phyloP scores from a whole-genome alignment of 2,329 filamentous ascomycete genomes.

The Elsinoe necatrix region DNA sequence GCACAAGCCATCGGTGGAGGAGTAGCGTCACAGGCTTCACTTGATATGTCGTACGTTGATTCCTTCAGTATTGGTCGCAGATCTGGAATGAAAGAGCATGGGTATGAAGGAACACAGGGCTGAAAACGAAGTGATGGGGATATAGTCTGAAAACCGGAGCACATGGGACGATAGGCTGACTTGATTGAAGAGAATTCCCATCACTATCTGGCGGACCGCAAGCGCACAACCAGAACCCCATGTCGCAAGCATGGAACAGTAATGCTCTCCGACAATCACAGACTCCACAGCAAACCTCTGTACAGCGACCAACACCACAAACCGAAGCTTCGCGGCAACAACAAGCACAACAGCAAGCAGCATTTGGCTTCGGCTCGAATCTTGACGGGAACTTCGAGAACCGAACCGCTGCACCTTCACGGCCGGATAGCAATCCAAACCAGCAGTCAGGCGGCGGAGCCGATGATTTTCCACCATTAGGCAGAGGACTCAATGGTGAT shows the following conservation, averaged over 20 bases:
- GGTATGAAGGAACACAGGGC: neutral
- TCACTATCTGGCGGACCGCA: slow-evolving; percentile 51
- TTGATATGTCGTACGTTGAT: slow-evolving; percentile 20
- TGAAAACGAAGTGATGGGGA: too few species aligned
- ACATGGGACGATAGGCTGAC: slow-evolving; percentile 19
- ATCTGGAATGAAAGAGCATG: neutral
- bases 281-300: slow-evolving; percentile 24
- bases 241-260: slow-evolving; percentile 49
- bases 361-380: slow-evolving; percentile 43
- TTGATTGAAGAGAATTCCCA: slow-evolving; percentile 50
- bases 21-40: slow-evolving; percentile 16
- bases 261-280: slow-evolving; percentile 44
- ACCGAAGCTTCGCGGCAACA: slow-evolving; percentile 11
- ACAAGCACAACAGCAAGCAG: slow-evolving; percentile 36
- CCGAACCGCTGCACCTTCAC: slow-evolving; percentile 44
- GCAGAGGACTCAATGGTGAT: slow-evolving; percentile 44
- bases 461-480: slow-evolving; percentile 54
- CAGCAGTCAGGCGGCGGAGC: slow-evolving; percentile 45
- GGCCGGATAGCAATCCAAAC: slow-evolving; percentile 43
- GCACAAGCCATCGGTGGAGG: slow-evolving; percentile 19
- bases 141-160: neutral
- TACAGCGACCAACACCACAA: slow-evolving; percentile 32
- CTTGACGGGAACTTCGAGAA: slow-evolving; percentile 47
- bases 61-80: neutral
- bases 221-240: slow-evolving; percentile 43